Conservation (phyloP, 2,329 filamentous ascomycete species). For the Plenodomus lindquistii region DNA sequence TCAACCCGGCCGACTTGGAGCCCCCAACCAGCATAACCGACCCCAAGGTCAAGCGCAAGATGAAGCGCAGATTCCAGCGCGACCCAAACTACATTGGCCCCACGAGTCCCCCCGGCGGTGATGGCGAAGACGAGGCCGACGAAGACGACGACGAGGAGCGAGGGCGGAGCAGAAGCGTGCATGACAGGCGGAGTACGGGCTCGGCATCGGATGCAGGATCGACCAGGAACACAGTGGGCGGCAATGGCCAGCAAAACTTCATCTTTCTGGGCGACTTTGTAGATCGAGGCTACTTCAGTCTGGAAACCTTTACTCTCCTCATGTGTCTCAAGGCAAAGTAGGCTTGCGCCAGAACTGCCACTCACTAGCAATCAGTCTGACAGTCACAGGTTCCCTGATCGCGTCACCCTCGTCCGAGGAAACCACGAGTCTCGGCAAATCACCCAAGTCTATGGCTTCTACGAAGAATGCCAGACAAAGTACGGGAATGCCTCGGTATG, state of each 20-base stretch:
- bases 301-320: conserved; percentile 73
- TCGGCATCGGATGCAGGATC: conserved; percentile 47
- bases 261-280: conserved; percentile 73
- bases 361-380: conserved; percentile 3
- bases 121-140: conserved; percentile 50
- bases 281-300: conserved; percentile 73
- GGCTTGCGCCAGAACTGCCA: conserved; percentile 14
- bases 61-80: conserved; percentile 62
- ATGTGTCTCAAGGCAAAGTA: conserved; percentile 75
- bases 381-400: conserved; percentile 65
- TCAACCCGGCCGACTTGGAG: conserved; percentile 89
- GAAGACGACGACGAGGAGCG: conserved; percentile 55
- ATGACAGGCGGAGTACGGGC: conserved; percentile 45
- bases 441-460: conserved; percentile 98
- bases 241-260: conserved; percentile 68
- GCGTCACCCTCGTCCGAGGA: conserved; percentile 72
- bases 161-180: conserved; percentile 50
- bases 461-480: conserved; percentile 97
- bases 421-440: conserved; percentile 99
- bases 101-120: conserved; percentile 53
- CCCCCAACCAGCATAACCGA: conserved; percentile 87
- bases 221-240: conserved; percentile 46
- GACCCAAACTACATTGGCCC: conserved; percentile 59
- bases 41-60: conserved; percentile 83
- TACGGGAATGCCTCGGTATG: conserved; percentile 99